Conservation (phyloP, 768 basidiomycete genomes). For the Trametes gibbosa region DNA sequence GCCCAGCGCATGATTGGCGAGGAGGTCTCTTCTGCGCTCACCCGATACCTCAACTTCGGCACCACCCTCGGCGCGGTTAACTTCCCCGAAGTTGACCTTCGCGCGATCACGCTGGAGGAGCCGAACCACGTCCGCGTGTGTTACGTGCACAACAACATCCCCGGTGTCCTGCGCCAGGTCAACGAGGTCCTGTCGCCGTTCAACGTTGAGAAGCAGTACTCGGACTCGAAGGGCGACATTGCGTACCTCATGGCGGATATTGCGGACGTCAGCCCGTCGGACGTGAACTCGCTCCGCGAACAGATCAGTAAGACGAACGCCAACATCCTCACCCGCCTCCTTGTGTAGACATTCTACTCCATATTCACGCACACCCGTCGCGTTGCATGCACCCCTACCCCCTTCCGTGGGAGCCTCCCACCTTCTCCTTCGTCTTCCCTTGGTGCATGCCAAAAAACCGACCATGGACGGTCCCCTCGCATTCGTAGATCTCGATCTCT, state of each 20-base stretch:
- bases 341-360: constrained; percentile 41
- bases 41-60: constrained; percentile 90
- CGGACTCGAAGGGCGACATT: constrained; percentile 92
- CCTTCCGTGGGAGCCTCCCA: too few relatives aligned
- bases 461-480: constrained; percentile 34
- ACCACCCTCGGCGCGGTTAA: constrained; percentile 92
- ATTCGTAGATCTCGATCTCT: constrained; percentile 2
- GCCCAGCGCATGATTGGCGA: constrained; percentile 97
- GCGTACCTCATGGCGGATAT: constrained; percentile 99
- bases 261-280: constrained; percentile 77
- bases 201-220: constrained; percentile 99
- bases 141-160: constrained; percentile 93
- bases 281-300: constrained; percentile 76
- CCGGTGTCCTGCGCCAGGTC: constrained; percentile 91
- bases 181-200: constrained; percentile 92
- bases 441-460: constrained; percentile 28
- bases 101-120: constrained; percentile 85
- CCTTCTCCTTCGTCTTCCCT: too few relatives aligned
- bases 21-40: constrained; percentile 83
- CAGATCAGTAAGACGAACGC: constrained; percentile 75
- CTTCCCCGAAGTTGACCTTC: constrained; percentile 97
- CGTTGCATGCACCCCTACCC: too few relatives aligned
- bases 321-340: constrained; percentile 87
- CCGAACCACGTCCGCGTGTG: constrained; percentile 83
- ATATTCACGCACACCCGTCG: background rate